phyloP scores from a whole-genome alignment of 1,284 basidiomycete genomes.

The Dichomitus squalens region DNA sequence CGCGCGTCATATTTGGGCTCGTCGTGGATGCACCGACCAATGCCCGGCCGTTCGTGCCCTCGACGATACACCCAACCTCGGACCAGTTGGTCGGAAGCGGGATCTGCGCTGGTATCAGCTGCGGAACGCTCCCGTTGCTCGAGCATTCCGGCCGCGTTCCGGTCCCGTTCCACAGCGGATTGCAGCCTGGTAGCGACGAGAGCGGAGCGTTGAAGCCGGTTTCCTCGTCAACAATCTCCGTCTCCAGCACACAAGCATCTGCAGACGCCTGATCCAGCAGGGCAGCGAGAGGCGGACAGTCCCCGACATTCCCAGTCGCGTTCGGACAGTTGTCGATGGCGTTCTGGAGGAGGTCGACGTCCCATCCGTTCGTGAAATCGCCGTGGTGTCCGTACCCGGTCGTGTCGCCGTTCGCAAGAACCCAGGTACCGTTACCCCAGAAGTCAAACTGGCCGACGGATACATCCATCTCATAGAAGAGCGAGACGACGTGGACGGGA shows the following conservation, averaged over 20 bases:
- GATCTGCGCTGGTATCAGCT: slow-evolving; percentile 15
- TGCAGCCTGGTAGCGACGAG: slow-evolving; percentile 30
- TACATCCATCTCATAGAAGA: slow-evolving; percentile 34
- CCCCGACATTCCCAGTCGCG: slow-evolving; percentile 22
- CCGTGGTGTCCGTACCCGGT: slow-evolving; percentile 34
- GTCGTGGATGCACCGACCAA: slow-evolving; percentile 25
- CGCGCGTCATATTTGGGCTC: slow-evolving; percentile 26
- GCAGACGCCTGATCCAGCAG: slow-evolving; percentile 24
- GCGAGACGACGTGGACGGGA: slow-evolving; percentile 33
- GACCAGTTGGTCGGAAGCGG: slow-evolving; percentile 27
- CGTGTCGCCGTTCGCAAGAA: slow-evolving; percentile 34
- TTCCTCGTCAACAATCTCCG: slow-evolving; percentile 27
- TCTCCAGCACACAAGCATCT: slow-evolving; percentile 25
- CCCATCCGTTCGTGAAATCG: slow-evolving; percentile 37
- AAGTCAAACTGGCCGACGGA: slow-evolving; percentile 23
- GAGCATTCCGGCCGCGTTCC: slow-evolving; percentile 19
- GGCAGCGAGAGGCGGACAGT: slow-evolving; percentile 24
- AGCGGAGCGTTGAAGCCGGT: slow-evolving; percentile 26
- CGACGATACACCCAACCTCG: slow-evolving; percentile 30
- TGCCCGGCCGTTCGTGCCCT: slow-evolving; percentile 29
- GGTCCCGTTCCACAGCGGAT: slow-evolving; percentile 27
- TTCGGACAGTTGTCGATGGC: slow-evolving; percentile 32
- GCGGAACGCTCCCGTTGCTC: slow-evolving; percentile 7
- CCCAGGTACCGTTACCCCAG: slow-evolving; percentile 31
- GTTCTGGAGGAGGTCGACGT: slow-evolving; percentile 29